These are phyloP conservation scores for Botrytis aclada DNA, from an alignment of 2,329 filamentous ascomycete species.

Conservation along the genomic window DNA sequence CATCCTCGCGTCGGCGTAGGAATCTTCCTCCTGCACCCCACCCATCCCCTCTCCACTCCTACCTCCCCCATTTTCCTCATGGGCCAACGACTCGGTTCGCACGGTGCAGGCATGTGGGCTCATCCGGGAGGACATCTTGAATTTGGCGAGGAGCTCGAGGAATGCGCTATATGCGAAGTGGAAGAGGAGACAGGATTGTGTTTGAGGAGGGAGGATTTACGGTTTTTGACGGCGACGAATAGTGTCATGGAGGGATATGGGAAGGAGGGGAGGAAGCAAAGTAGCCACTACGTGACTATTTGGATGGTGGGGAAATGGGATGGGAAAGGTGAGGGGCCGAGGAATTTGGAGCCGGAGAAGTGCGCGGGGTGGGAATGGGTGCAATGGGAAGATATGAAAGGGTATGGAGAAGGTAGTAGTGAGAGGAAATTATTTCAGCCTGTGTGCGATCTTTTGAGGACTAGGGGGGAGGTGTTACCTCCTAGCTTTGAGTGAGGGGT, in stretches of 20 bases:
- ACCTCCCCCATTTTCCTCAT: conserved; percentile 24
- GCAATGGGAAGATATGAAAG: conserved; percentile 47
- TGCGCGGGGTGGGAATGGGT: conserved; percentile 54
- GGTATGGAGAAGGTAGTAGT: conserved; percentile 31
- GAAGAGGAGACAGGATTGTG: conserved; percentile 67
- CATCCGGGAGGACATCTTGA: conserved; percentile 77
- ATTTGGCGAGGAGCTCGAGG: conserved; percentile 58
- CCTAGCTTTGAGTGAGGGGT: not conserved
- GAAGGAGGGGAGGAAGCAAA: not conserved
- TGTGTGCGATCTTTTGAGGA: not conserved
- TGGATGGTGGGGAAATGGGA: conserved; percentile 57
- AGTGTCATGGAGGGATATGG: conserved; percentile 56
- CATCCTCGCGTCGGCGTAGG: conserved; percentile 25
- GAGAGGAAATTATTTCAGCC: not conserved
- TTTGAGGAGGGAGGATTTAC: conserved; percentile 46
- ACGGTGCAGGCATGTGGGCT: conserved; percentile 52
- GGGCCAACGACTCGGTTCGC: conserved; percentile 24
- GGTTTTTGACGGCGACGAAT: conserved; percentile 62
- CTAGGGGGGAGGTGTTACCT: not conserved
- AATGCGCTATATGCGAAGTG: conserved; percentile 64
- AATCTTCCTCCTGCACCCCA: conserved; percentile 24
- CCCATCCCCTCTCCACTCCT: not conserved
- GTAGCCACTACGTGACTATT: conserved; percentile 72
- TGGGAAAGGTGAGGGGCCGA: conserved; percentile 48
- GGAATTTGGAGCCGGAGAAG: conserved; percentile 51